These are phyloP conservation scores for Pisolithus marmoratus DNA, from an alignment of 768 basidiomycete species.

Conservation along the genomic window DNA sequence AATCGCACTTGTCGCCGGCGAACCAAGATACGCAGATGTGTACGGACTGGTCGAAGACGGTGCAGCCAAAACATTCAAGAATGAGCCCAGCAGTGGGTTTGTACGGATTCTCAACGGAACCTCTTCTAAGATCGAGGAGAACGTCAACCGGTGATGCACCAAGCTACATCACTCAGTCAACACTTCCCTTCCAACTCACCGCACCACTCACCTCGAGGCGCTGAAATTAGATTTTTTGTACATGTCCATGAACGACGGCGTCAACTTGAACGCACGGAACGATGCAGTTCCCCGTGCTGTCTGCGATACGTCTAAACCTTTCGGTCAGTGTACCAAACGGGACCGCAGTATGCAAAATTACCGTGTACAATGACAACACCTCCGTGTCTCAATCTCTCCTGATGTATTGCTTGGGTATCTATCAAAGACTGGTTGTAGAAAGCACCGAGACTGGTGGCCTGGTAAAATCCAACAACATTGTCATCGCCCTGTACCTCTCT, in stretches of 20 bases:
- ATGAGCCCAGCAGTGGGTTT: constrained; percentile 73
- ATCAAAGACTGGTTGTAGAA: constrained; percentile 79
- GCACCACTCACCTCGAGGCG: constrained; percentile 59
- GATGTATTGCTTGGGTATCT: constrained; percentile 80
- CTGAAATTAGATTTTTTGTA: constrained; percentile 83
- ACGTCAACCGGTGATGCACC: constrained; percentile 74
- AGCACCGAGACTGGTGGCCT: constrained; percentile 79
- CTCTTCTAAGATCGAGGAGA: constrained; percentile 81
- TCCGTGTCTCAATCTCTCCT: constrained; percentile 79
- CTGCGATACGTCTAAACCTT: constrained; percentile 62
- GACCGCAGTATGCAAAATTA: constrained; percentile 20
- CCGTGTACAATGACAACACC: constrained; percentile 84
- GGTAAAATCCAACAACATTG: constrained; percentile 91
- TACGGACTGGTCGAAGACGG: constrained; percentile 33
- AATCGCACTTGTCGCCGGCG: constrained; percentile 36
- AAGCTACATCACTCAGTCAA: constrained; percentile 44
- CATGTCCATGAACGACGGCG: constrained; percentile 72
- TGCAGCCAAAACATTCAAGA: constrained; percentile 60
- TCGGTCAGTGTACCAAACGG: constrained; percentile 4
- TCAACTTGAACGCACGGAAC: constrained; percentile 85
- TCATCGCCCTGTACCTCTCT: constrained; percentile 91
- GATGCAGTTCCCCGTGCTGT: constrained; percentile 79
- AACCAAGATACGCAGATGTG: constrained; percentile 34
- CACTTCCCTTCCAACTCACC: constrained; percentile 1
- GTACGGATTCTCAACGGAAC: constrained; percentile 81